Evolutionary conservation across 176 grass and related monocot species (phyloP).

Genomic region (Triticum turgidum): DNA sequence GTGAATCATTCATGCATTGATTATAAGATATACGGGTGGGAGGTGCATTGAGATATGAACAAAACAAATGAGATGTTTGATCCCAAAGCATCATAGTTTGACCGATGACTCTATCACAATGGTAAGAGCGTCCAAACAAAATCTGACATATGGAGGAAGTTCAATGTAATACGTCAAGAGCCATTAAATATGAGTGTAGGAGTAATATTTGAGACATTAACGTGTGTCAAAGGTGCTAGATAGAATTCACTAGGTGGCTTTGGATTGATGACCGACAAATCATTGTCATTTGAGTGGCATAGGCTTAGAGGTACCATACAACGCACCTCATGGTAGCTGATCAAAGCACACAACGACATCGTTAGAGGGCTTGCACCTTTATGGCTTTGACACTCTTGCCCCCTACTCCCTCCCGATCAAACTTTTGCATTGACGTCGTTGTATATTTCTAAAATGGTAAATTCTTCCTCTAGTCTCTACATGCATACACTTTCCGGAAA

Average conservation of each 20-base stretch:
- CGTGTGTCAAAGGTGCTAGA: neutral
- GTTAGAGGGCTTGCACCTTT: conserved; percentile 36
- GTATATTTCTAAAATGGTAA: neutral
- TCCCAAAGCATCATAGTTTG: neutral
- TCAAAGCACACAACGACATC: conserved; percentile 14
- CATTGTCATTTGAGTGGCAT: neutral
- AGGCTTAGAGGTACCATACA: neutral
- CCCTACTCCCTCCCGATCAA: neutral
- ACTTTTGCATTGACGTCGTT: neutral
- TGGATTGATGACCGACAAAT: neutral
- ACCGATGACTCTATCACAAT: neutral
- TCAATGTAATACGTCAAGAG: neutral
- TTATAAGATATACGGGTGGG: neutral
- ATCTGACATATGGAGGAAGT: neutral
- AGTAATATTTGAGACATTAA: neutral
- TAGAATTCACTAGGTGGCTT: neutral
- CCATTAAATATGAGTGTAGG: neutral
- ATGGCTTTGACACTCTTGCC: conserved; percentile 2
- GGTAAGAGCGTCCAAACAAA: neutral
- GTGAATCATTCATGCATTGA: neutral
- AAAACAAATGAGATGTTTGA: neutral
- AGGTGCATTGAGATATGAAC: neutral
- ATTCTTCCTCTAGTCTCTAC: neutral
- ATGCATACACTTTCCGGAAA: neutral
- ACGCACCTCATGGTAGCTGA: neutral